Conservation (phyloP, 768 basidiomycete genomes). For the Collybia mongolica region DNA sequence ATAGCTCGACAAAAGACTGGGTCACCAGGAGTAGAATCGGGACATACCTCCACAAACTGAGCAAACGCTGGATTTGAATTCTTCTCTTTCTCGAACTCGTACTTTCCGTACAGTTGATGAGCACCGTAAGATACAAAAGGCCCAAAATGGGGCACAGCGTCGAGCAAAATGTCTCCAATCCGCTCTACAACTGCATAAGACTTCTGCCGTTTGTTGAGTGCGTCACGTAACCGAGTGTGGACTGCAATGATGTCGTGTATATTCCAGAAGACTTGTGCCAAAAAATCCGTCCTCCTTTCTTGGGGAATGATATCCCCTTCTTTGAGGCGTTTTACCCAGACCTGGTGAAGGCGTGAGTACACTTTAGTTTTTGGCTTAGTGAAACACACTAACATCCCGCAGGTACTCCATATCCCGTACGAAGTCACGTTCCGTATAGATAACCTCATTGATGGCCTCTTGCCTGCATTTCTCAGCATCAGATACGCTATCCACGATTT, state of each 20-base stretch:
- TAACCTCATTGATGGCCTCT: conserved; percentile 97
- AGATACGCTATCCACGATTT: conserved; percentile 89
- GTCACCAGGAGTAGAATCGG: neutral
- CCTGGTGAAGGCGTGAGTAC: conserved; percentile 36
- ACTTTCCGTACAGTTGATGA: conserved; percentile 97
- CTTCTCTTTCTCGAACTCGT: conserved; percentile 99
- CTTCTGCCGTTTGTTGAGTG: conserved; percentile 93
- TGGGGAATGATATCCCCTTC: conserved; percentile 74
- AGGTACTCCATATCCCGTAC: conserved; percentile 98
- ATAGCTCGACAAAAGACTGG: neutral
- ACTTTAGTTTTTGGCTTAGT: neutral
- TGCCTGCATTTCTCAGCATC: conserved; percentile 94
- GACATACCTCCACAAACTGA: conserved; percentile 88
- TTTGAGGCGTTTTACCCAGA: conserved; percentile 87
- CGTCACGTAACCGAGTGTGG: conserved; percentile 89
- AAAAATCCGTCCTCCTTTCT: conserved; percentile 76
- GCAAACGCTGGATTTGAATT: conserved; percentile 89
- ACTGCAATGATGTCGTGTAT: conserved; percentile 90
- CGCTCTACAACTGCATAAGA: conserved; percentile 89
- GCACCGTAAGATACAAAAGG: conserved; percentile 96
- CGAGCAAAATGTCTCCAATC: conserved; percentile 89
- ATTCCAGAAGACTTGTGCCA: conserved; percentile 98
- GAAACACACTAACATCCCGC: conserved; percentile 67
- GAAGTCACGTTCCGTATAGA: conserved; percentile 94
- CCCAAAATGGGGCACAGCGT: conserved; percentile 81